A percentile compares a stretch with the other conserved stretches of the same genome.
Evolutionary conservation across 345 rosid genomes (phyloP).

Genomic region (Pistacia vera): DNA sequence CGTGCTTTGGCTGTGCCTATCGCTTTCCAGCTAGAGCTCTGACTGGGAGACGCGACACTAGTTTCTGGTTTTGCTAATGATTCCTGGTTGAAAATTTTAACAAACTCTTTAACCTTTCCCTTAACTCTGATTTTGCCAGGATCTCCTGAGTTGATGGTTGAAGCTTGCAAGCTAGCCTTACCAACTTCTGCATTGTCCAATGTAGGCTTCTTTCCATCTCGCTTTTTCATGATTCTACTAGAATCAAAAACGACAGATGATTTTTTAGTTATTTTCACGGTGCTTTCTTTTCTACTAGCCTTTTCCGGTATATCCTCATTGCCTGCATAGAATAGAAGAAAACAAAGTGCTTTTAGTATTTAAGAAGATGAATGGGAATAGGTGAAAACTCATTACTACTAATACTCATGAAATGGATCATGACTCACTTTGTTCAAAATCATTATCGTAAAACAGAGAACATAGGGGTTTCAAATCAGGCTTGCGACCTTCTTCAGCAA

Average conservation of each 20-base stretch:
- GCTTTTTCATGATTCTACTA: slow-evolving; percentile 41
- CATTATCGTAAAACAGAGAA: slow-evolving; percentile 26
- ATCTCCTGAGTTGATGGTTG: slow-evolving; percentile 31
- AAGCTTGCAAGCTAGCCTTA: slow-evolving; percentile 34
- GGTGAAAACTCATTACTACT: background rate
- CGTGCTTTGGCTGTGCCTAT: slow-evolving; percentile 23
- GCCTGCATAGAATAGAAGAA: slow-evolving; percentile 39
- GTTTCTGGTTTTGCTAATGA: slow-evolving; percentile 34
- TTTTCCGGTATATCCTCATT: slow-evolving; percentile 24
- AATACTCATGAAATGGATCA: slow-evolving; percentile 13
- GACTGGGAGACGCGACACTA: slow-evolving; percentile 34
- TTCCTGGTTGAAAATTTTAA: slow-evolving; percentile 74
- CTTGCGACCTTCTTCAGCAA: slow-evolving; percentile 26
- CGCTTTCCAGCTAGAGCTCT: slow-evolving; percentile 46
- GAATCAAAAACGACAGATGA: slow-evolving; percentile 29
- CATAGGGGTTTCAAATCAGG: slow-evolving; percentile 36
- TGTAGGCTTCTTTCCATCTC: slow-evolving; percentile 28
- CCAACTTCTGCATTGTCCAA: slow-evolving; percentile 27
- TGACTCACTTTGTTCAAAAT: slow-evolving; percentile 35
- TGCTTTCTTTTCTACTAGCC: slow-evolving; percentile 40
- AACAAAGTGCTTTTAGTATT: slow-evolving; percentile 4
- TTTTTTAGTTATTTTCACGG: slow-evolving; percentile 30
- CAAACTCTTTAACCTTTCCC: slow-evolving; percentile 82
- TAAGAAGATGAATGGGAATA: background rate
- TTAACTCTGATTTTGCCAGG: slow-evolving; percentile 38